phyloP scores from a whole-genome alignment of 805 yeast species.

The Millerozyma miso region DNA sequence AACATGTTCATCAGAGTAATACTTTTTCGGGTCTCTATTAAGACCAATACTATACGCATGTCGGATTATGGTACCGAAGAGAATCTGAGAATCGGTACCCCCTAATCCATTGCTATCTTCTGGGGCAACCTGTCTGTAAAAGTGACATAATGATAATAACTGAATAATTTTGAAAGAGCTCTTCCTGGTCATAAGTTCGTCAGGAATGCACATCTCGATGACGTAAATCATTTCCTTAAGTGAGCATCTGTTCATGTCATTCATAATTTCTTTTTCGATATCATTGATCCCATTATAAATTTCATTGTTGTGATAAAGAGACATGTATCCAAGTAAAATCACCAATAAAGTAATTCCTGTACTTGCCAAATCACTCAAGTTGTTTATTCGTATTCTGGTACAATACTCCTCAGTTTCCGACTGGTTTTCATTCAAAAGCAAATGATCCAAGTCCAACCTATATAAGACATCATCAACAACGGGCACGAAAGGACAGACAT shows the following conservation, averaged over 20 bases:
- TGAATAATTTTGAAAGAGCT: slow-evolving; percentile 36
- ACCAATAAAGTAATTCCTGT: slow-evolving; percentile 28
- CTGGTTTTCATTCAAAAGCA: slow-evolving; percentile 16
- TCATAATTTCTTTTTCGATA: slow-evolving; percentile 23
- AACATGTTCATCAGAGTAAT: slow-evolving; percentile 25
- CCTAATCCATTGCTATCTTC: slow-evolving; percentile 40
- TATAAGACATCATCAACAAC: slow-evolving; percentile 27
- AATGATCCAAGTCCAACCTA: slow-evolving; percentile 17
- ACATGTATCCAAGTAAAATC: slow-evolving; percentile 34
- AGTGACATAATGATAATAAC: slow-evolving; percentile 26
- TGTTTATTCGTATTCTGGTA: slow-evolving; percentile 19
- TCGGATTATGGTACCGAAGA: slow-evolving; percentile 32
- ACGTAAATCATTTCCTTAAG: slow-evolving; percentile 26
- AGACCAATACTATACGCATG: slow-evolving; percentile 40
- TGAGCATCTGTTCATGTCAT: slow-evolving; percentile 27
- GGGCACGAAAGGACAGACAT: slow-evolving; percentile 38
- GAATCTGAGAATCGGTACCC: slow-evolving; percentile 35
- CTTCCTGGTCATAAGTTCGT: slow-evolving; percentile 23
- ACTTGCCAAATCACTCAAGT: slow-evolving; percentile 27
- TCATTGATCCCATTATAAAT: slow-evolving; percentile 20
- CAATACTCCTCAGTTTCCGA: slow-evolving; percentile 13
- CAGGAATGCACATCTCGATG: slow-evolving; percentile 32
- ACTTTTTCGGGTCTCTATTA: slow-evolving; percentile 36
- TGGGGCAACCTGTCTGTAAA: slow-evolving; percentile 35
- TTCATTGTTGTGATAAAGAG: slow-evolving; percentile 33